These are phyloP conservation scores for Phytophthora syringae DNA, from an alignment of 352 stramenopile genomes.

Conservation along the genomic window DNA sequence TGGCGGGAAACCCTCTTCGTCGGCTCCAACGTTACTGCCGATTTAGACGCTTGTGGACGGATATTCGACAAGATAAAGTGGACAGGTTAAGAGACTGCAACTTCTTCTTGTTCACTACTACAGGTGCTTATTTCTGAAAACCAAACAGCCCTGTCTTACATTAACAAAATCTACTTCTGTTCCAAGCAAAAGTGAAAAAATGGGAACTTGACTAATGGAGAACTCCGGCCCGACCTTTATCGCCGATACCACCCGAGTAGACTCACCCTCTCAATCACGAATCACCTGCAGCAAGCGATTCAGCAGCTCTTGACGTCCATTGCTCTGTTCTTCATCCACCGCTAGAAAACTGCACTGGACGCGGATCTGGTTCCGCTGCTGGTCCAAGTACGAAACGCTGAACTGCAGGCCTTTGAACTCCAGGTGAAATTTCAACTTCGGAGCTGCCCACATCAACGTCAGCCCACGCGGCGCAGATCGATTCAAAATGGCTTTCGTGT, in stretches of 20 bases:
- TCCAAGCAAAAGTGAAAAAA: too few relatives aligned
- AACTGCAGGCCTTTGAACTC: slow-evolving; percentile 10
- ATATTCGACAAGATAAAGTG: background rate
- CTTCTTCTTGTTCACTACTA: slow-evolving; percentile 19
- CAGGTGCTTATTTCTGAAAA: too few relatives aligned
- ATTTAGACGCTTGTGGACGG: slow-evolving; percentile 9
- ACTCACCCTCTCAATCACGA: background rate
- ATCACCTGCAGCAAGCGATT: background rate
- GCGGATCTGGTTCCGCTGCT: slow-evolving; percentile 17
- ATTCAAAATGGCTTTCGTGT: slow-evolving; percentile 9
- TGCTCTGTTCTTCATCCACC: slow-evolving; percentile 5
- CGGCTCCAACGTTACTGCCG: slow-evolving; percentile 13
- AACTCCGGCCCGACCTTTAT: too few relatives aligned
- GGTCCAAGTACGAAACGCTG: slow-evolving; percentile 17
- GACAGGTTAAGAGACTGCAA: slow-evolving; percentile 22
- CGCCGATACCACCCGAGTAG: too few relatives aligned
- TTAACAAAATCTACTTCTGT: too few relatives aligned
- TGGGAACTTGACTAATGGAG: too few relatives aligned
- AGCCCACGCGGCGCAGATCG: slow-evolving; percentile 14
- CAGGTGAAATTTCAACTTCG: slow-evolving; percentile 9
- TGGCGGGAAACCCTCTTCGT: slow-evolving; percentile 48
- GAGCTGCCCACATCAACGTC: background rate
- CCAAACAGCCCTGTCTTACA: too few relatives aligned
- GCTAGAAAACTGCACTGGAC: slow-evolving; percentile 17
- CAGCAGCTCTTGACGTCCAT: slow-evolving; percentile 14